Base-by-base conservation (phyloP, 2,329 filamentous ascomycete genomes). In the Gyromitra esculenta region DNA sequence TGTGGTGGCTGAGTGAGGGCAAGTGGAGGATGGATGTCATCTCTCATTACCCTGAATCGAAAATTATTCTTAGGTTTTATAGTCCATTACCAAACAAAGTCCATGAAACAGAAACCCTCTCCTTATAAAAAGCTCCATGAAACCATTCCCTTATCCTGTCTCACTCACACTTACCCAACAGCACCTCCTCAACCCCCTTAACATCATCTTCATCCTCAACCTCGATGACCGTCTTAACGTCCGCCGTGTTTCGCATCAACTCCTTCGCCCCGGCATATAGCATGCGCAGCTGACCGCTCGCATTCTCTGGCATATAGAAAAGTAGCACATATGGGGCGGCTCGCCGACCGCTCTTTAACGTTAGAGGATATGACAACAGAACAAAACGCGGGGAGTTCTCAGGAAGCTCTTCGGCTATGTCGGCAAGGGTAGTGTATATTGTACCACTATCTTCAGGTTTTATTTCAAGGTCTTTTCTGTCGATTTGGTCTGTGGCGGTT, bases 211-310 rank as follows among this genome's bases (percentile, higher is more conserved):
- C 88, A 21, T 88, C 90, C 80, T 92, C 89, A 63, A 98, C 89
- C 84, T 98, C 95, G 78, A 99, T 89, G 35, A 98, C 91, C 80
- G 89, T 89, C 69, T 91, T 91, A n/a, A 94, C 94, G 85, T 97
- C 94, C 75, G 92, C 92, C 70, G 93, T 96, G 82, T 93, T 97
- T 79, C 94, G 90, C 91, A 98, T 94, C 83, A 98, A 85, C 85
- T 99, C 96, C 85, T 97, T 97, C 56, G 96, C 96, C 50, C 94
- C 92, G 39, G 96, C 96, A 83, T 98, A 99, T 82, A 96, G 86
- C 96, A 98, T 98, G 80, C 93, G 90, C 82, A 92, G 86, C 82
- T 94, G 92, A 80, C 88, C 89, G 83, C 97, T 97, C 85, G 93
- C 96, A 63, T 95, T 97, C 66, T 91, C 91, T 6, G 96, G 96